These are phyloP conservation scores for Epichloe scottii DNA, from an alignment of 2,329 filamentous ascomycete genomes.

Conservation along the genomic window DNA sequence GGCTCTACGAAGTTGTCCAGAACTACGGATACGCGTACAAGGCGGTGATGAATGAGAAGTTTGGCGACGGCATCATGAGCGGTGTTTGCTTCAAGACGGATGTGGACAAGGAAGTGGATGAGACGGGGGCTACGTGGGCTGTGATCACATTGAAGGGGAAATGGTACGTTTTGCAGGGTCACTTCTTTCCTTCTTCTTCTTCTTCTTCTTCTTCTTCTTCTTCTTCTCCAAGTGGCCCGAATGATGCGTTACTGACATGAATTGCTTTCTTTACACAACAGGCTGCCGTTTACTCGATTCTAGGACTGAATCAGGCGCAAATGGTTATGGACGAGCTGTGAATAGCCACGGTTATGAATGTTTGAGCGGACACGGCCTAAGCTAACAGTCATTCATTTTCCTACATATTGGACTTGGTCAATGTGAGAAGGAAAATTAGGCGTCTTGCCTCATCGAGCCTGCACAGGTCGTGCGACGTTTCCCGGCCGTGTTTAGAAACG, in stretches of 20 bases:
- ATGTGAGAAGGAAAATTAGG: too few species aligned
- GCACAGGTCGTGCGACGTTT: too few species aligned
- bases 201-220: too few species aligned
- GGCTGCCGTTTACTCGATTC: slow-evolving; percentile 23
- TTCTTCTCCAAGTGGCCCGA: too few species aligned
- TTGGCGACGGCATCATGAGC: slow-evolving; percentile 91
- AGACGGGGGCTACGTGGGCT: slow-evolving; percentile 68
- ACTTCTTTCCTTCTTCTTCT: background rate
- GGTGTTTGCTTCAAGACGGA: slow-evolving; percentile 84
- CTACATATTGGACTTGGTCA: too few species aligned
- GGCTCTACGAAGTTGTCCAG: slow-evolving; percentile 87
- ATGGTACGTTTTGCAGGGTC: slow-evolving; percentile 45
- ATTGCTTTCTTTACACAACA: slow-evolving; percentile 2
- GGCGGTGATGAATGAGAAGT: slow-evolving; percentile 90
- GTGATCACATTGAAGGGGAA: slow-evolving; percentile 75
- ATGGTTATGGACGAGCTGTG: background rate
- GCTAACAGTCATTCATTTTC: too few species aligned
- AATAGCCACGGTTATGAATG: too few species aligned
- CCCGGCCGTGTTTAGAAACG: too few species aligned
- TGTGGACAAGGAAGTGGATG: slow-evolving; percentile 87
- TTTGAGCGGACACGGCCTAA: too few species aligned
- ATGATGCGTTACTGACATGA: background rate
- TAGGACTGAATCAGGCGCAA: slow-evolving; percentile 1
- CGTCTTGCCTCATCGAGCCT: too few species aligned
- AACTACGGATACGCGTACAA: slow-evolving; percentile 97